Evolutionary conservation across 1,284 basidiomycete genomes (phyloP).

Genomic region (Apiotrichum mycotoxinovorans): DNA sequence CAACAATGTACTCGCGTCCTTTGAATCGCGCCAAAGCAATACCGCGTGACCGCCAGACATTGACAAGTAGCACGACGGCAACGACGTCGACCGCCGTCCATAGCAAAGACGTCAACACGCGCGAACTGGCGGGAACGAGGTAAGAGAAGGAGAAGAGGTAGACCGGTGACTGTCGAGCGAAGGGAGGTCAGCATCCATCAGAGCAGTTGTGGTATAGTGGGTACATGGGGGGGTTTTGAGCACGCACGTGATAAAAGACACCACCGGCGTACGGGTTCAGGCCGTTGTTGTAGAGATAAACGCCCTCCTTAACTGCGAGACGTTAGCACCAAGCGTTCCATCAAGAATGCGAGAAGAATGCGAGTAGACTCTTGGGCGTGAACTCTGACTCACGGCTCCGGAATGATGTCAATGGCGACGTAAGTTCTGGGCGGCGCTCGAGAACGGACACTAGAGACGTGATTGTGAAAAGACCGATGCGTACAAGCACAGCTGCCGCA

Average conservation of each 20-base stretch:
- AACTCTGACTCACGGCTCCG: conserved; percentile 33
- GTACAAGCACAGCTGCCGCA: conserved; percentile 8
- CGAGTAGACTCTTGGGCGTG: background rate
- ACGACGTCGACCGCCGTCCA: conserved; percentile 69
- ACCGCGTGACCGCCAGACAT: conserved; percentile 14
- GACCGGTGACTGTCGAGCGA: conserved; percentile 82
- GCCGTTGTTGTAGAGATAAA: conserved; percentile 68
- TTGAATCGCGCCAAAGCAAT: background rate
- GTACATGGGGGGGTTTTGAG: too few species aligned
- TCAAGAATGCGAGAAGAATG: too few species aligned
- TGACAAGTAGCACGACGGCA: conserved; percentile 60
- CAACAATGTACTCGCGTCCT: conserved; percentile 46
- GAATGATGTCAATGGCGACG: conserved; percentile 76
- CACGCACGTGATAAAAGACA: conserved; percentile 73
- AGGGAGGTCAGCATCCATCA: too few species aligned
- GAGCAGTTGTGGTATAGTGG: too few species aligned
- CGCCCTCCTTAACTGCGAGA: conserved; percentile 74
- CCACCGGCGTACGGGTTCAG: conserved; percentile 82
- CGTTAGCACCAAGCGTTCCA: too few species aligned
- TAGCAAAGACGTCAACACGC: conserved; percentile 56
- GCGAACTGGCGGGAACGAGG: conserved; percentile 58
- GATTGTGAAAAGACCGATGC: conserved; percentile 31
- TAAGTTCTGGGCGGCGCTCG: conserved; percentile 62
- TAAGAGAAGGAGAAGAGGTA: conserved; percentile 68
- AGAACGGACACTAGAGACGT: conserved; percentile 38